Percentiles rank a stretch among this genome's conserved stretches.
Evolutionary conservation across 176 grass and related monocot genomes (phyloP).

Genomic region (Triticum turgidum): DNA sequence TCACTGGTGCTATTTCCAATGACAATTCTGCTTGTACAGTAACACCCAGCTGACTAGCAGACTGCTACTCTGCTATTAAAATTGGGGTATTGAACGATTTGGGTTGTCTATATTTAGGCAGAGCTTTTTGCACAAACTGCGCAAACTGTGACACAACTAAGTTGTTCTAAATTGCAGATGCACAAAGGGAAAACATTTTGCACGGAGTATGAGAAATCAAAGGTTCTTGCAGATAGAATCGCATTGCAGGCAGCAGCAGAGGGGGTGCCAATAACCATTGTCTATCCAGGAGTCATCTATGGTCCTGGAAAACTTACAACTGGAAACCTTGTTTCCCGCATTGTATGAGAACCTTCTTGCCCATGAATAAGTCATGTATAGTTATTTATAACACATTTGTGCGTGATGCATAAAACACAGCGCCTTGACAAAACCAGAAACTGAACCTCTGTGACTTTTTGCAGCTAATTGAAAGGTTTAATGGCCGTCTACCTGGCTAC

Average conservation of each 20-base stretch:
- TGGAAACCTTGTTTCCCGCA: slow-evolving; percentile 79
- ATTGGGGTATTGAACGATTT: background rate
- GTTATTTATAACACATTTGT: background rate
- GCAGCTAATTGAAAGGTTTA: slow-evolving; percentile 94
- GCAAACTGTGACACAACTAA: background rate
- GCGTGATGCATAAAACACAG: background rate
- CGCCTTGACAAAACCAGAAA: slow-evolving; percentile 19
- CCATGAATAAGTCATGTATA: background rate
- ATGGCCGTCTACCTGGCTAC: slow-evolving; percentile 85
- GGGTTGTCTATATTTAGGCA: background rate
- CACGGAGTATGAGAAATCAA: slow-evolving; percentile 98
- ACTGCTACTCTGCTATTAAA: background rate
- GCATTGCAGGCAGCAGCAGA: slow-evolving; percentile 79
- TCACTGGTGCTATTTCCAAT: background rate
- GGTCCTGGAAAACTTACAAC: slow-evolving; percentile 80
- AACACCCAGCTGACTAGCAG: background rate
- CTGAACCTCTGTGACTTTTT: slow-evolving; percentile 17
- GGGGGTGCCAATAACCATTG: slow-evolving; percentile 66
- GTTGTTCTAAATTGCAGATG: slow-evolving; percentile 49
- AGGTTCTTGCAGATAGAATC: slow-evolving; percentile 68
- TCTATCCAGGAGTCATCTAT: slow-evolving; percentile 91
- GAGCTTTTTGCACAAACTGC: background rate
- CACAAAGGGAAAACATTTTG: slow-evolving; percentile 78
- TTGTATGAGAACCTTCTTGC: slow-evolving; percentile 53
- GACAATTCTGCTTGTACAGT: background rate